Percentiles rank a stretch among this genome's conserved stretches.
These are phyloP conservation scores for Daldinia concentrica DNA, from an alignment of 495 filamentous ascomycete species.

Conservation along the genomic window DNA sequence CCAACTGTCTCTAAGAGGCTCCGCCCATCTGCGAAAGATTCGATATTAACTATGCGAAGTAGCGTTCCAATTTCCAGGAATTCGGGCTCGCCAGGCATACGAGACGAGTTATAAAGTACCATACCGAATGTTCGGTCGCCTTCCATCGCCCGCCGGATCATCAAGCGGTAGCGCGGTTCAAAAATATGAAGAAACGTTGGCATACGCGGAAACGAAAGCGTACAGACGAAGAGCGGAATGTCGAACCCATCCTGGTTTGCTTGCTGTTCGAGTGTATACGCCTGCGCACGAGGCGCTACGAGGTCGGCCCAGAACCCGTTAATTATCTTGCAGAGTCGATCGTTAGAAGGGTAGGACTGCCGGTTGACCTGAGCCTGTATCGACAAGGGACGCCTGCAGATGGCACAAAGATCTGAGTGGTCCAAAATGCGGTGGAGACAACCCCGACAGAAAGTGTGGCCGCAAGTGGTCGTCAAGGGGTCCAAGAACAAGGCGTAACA, in stretches of 20 bases:
- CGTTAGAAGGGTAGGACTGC: constrained; percentile 67
- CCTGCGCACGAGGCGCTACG: constrained; percentile 52
- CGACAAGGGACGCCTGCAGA: constrained; percentile 74
- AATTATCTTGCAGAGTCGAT: constrained; percentile 67
- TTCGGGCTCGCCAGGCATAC: constrained; percentile 41
- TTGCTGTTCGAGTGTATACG: constrained; percentile 48
- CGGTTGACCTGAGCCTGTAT: constrained; percentile 64
- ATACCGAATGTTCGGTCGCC: constrained; percentile 82
- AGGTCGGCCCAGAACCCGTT: constrained; percentile 72
- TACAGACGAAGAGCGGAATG: constrained; percentile 82
- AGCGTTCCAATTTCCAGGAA: constrained; percentile 84
- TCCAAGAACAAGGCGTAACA: constrained; percentile 83
- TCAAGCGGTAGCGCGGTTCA: constrained; percentile 86
- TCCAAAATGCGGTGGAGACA: constrained; percentile 79
- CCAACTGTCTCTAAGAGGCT: constrained; percentile 82
- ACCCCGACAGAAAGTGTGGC: constrained; percentile 86
- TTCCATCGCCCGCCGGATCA: constrained; percentile 83
- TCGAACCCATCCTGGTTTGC: constrained; percentile 63
- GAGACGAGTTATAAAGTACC: constrained; percentile 59
- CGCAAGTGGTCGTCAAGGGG: constrained; percentile 84
- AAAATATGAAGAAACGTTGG: constrained; percentile 90
- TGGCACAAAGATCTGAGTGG: constrained; percentile 78
- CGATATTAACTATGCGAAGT: constrained; percentile 74
- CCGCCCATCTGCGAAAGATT: constrained; percentile 79
- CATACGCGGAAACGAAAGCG: constrained; percentile 81